These are phyloP conservation scores for Suillus fuscotomentosus DNA, from an alignment of 768 basidiomycete species.

Conservation along the genomic window DNA sequence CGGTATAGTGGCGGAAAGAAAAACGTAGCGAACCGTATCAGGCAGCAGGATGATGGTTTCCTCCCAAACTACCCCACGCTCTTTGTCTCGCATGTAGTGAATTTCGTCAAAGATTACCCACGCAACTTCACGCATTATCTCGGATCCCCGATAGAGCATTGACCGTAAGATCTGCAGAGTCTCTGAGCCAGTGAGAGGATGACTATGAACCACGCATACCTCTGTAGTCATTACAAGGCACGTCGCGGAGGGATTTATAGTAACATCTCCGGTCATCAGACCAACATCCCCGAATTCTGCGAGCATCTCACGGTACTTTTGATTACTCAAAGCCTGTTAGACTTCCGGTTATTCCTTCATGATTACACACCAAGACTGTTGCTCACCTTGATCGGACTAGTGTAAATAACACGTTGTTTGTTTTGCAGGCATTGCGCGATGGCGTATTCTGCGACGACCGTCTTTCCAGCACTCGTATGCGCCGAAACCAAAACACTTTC, in stretches of 20 bases:
- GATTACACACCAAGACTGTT: slow-evolving; percentile 15
- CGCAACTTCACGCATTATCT: slow-evolving; percentile 99
- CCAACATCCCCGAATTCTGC: slow-evolving; percentile 98
- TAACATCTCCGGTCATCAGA: slow-evolving; percentile 99
- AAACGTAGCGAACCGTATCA: slow-evolving; percentile 95
- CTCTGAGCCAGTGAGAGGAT: background rate
- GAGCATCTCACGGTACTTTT: slow-evolving; percentile 97
- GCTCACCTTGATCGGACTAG: slow-evolving; percentile 97
- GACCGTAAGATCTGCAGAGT: slow-evolving; percentile 84
- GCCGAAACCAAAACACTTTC: slow-evolving; percentile 98
- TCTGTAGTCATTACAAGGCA: slow-evolving; percentile 99
- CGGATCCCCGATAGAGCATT: slow-evolving; percentile 98
- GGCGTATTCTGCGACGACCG: slow-evolving; percentile 98
- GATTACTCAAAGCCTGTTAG: slow-evolving; percentile 90
- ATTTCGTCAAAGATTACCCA: slow-evolving; percentile 99
- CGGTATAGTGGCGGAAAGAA: slow-evolving; percentile 97
- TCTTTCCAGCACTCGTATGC: slow-evolving; percentile 98
- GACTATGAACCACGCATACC: slow-evolving; percentile 38
- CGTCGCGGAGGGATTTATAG: slow-evolving; percentile 95
- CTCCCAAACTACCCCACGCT: slow-evolving; percentile 99
- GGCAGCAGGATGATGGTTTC: slow-evolving; percentile 98
- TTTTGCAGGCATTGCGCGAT: slow-evolving; percentile 94
- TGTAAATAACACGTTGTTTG: slow-evolving; percentile 97
- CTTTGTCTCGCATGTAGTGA: slow-evolving; percentile 99
- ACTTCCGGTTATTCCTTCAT: slow-evolving; percentile 16